phyloP scores from a whole-genome alignment of 495 filamentous ascomycete genomes.

The Hypoxylon perforatum region DNA sequence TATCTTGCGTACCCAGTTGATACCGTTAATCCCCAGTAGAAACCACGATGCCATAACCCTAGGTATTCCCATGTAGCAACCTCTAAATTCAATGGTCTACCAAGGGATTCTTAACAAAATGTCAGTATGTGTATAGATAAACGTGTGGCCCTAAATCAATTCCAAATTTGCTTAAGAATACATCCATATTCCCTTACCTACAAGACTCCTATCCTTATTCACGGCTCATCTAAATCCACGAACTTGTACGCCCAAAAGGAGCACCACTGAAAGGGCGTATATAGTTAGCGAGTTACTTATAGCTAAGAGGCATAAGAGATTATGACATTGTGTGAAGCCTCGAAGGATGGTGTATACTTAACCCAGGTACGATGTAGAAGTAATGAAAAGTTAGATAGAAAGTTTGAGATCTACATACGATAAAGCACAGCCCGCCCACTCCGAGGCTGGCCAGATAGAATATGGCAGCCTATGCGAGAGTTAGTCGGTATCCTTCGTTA shows the following conservation, averaged over 20 bases:
- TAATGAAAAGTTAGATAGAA: not conserved
- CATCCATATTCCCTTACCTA: not conserved
- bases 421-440: slow-evolving; percentile 32
- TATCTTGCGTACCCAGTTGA: no score
- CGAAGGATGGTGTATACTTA: not conserved
- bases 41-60: no score
- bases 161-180: no score
- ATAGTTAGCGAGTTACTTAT: not conserved
- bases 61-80: no score
- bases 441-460: slow-evolving; percentile 36
- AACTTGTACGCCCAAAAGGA: slow-evolving; percentile 47
- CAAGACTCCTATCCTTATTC: not conserved
- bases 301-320: no score
- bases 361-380: not conserved
- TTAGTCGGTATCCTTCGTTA: slow-evolving; percentile 2
- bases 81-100: no score
- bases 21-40: no score
- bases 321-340: no score
- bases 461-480: slow-evolving; percentile 32
- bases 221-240: slow-evolving; percentile 39
- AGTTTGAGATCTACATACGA: no score
- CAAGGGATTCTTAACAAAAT: no score
- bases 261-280: slow-evolving; percentile 19
- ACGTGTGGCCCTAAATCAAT: no score
- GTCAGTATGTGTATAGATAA: no score